Evolutionary conservation across 208 protist species (phyloP).

Genomic region (Leishmania tarentolae): DNA sequence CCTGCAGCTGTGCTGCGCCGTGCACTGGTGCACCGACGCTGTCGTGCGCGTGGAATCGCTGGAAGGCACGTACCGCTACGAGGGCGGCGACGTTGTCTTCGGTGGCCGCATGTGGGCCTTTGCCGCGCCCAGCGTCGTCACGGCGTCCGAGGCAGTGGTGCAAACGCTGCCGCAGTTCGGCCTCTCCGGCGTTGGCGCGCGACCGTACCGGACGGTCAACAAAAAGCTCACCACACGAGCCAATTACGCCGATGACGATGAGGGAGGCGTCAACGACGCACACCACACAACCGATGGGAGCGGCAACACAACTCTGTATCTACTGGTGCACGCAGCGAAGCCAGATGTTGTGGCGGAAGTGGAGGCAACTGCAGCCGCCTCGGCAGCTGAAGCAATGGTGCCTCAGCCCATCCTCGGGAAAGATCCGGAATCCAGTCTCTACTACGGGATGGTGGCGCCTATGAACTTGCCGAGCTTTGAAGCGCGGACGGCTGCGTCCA

Average conservation of each 20-base stretch:
- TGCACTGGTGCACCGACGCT: constrained; percentile 83
- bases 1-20: constrained; percentile 61
- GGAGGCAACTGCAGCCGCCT: neutral
- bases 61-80: constrained; percentile 50
- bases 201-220: neutral
- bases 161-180: constrained; percentile 8
- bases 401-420: neutral
- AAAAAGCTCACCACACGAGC: neutral
- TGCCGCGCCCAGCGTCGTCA: constrained; percentile 66
- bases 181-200: neutral
- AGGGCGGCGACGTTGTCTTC: constrained; percentile 69
- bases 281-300: neutral
- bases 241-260: neutral
- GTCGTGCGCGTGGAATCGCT: constrained; percentile 44
- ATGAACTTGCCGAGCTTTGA: neutral
- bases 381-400: neutral
- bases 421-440: neutral
- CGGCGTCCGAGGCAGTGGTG: constrained; percentile 33
- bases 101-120: constrained; percentile 75
- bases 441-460: neutral
- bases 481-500: neutral
- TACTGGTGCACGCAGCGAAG: neutral
- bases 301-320: neutral
- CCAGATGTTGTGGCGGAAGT: neutral
- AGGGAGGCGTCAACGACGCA: neutral